Base-by-base conservation (phyloP, 2,329 filamentous ascomycete genomes). In the Ceratocystis cubensis region DNA sequence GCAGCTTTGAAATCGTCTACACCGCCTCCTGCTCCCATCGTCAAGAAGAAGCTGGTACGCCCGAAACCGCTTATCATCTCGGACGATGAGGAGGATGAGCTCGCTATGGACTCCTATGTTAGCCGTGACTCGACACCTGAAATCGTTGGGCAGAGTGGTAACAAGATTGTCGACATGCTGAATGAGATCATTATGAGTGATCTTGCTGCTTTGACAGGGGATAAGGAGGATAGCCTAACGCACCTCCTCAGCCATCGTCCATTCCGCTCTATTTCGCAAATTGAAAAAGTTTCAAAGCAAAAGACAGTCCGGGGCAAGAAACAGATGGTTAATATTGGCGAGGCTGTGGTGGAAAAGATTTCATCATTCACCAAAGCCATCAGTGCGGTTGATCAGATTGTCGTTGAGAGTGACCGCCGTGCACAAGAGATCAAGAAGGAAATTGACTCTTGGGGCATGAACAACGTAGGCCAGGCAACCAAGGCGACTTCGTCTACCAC, bases 311-410 rank as follows among this genome's bases (percentile, higher is more conserved):
- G 76, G 64, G 69, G 69, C 22, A 68, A 67, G 30, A 66, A 69
- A 46, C 75, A 79, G 63, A 78, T 77, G 65, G 72, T 80, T 30
- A 77, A 78, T 61, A 78, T 83, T 63, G 83, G 83, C 44, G 77
- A 83, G 65, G 76, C 80, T 15, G 77, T 82, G 8, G 81, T 81
- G 2, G 77, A 80, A 17, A 76, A 78, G 2, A 75, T 82, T 74
- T 70, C 85, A 79, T 84, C 89, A 28, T 96, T 95, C 81, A 87
- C 88, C 76, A 82, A 81, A 20, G 89, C 89, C 0, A 92, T 94
- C 71, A 82, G 88, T 69, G 89, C 89, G 22, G 90, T 96, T 64
- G 92, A 96, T 74, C 81, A 87, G 56, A 82, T 96, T 7, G 90
- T 96, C 17, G 79, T 82, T 22, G 81, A 87, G 69, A 96, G 92